These are phyloP conservation scores for Leccinum pellstonianum DNA, from an alignment of 768 basidiomycete species.

Conservation along the genomic window DNA sequence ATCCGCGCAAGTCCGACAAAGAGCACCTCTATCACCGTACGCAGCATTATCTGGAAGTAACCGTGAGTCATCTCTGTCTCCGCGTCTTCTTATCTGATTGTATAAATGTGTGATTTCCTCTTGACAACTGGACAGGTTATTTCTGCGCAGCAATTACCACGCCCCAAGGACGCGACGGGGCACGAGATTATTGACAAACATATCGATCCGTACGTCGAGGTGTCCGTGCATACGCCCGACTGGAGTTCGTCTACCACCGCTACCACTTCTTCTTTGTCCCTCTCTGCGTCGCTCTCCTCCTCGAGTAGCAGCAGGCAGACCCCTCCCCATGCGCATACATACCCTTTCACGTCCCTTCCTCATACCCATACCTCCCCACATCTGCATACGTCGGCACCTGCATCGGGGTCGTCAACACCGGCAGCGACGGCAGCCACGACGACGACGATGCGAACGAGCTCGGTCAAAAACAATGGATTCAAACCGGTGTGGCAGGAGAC, in stretches of 20 bases:
- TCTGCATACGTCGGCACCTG: not conserved
- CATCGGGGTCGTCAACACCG: not conserved
- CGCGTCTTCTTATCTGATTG: not conserved
- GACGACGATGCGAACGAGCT: constrained; percentile 54
- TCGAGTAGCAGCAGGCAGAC: not conserved
- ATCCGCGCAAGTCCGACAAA: constrained; percentile 54
- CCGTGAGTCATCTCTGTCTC: constrained; percentile 37
- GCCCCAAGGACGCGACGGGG: constrained; percentile 60
- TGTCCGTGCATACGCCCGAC: constrained; percentile 74
- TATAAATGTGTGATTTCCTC: not conserved
- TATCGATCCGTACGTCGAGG: constrained; percentile 78
- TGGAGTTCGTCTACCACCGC: constrained; percentile 42
- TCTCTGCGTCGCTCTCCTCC: not conserved
- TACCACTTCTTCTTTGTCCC: not conserved
- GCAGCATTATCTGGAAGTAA: constrained; percentile 62
- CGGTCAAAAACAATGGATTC: constrained; percentile 85
- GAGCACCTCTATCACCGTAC: constrained; percentile 52
- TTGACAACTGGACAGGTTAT: constrained; percentile 49
- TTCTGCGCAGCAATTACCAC: constrained; percentile 88
- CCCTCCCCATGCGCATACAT: not conserved
- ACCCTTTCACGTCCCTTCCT: not conserved
- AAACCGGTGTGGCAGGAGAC: constrained; percentile 84
- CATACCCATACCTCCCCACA: not conserved
- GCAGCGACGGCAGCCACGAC: constrained; percentile 38
- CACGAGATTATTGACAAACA: constrained; percentile 60